Evolutionary conservation across 306 rosid genomes (phyloP).

Genomic region (Ceratonia siliqua): DNA sequence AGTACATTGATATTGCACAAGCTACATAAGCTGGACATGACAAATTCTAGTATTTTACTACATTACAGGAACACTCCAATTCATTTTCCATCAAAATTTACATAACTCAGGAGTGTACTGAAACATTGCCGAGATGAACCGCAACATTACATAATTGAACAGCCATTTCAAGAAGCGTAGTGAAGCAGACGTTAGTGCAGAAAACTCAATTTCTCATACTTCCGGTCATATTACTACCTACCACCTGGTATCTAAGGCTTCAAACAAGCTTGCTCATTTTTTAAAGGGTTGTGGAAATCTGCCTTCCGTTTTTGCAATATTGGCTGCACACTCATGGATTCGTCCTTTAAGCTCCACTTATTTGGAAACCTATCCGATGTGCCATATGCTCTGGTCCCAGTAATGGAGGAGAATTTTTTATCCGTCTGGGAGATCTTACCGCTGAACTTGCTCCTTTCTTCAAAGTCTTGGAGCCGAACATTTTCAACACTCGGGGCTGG

Average conservation of each 20-base stretch:
- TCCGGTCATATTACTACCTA: constrained; percentile 15
- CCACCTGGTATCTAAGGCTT: constrained; percentile 41
- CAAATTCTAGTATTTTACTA: not conserved
- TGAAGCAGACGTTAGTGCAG: constrained; percentile 30
- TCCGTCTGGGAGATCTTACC: constrained; percentile 1
- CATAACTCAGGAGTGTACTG: constrained; percentile 6
- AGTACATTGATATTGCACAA: not conserved
- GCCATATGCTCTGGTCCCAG: not conserved
- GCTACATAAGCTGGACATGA: not conserved
- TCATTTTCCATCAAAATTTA: constrained; percentile 6
- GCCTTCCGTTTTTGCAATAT: constrained; percentile 46
- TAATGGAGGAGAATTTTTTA: not conserved
- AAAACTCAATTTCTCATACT: constrained; percentile 40
- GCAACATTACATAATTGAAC: constrained; percentile 10
- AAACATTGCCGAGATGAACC: not conserved
- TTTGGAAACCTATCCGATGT: no score
- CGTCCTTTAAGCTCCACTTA: constrained; percentile 19
- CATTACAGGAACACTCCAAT: not conserved
- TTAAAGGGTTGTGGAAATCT: constrained; percentile 27
- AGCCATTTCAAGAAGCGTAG: constrained; percentile 28
- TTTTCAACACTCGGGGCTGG: constrained; percentile 32
- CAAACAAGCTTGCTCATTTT: constrained; percentile 34
- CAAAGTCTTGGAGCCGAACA: constrained; percentile 20
- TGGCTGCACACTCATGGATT: constrained; percentile 24
- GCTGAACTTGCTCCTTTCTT: constrained; percentile 28